Evolutionary conservation across 805 yeast genomes (phyloP).

Genomic region (Lachancea mirantina): DNA sequence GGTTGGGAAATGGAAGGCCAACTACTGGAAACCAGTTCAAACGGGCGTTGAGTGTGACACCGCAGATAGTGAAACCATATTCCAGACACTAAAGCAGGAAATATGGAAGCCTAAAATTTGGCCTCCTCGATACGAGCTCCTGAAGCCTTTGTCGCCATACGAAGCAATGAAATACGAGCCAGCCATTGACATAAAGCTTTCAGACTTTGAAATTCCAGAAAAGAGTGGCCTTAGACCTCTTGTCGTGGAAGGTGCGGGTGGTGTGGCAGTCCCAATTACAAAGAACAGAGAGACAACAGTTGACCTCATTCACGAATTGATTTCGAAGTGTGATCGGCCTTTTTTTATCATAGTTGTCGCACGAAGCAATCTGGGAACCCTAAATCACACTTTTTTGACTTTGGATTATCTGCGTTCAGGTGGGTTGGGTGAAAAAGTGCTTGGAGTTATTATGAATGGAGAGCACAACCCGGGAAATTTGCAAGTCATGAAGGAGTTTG

Average conservation of each 20-base stretch:
- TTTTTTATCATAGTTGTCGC: conserved; percentile 25
- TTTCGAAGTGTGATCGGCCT: conserved; percentile 9
- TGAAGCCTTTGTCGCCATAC: conserved; percentile 26
- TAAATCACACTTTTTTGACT: conserved; percentile 28
- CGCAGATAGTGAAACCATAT: conserved; percentile 23
- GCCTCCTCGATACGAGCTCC: conserved; percentile 16
- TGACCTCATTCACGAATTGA: conserved; percentile 19
- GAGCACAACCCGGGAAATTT: conserved; percentile 18
- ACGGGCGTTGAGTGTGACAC: conserved; percentile 26
- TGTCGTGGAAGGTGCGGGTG: conserved; percentile 30
- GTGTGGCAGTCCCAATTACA: conserved; percentile 27
- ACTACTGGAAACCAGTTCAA: conserved; percentile 31
- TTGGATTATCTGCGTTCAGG: conserved; percentile 18
- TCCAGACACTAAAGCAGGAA: conserved; percentile 3
- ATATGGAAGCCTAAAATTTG: conserved; percentile 11
- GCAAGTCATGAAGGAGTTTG: conserved; percentile 15
- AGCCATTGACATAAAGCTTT: conserved; percentile 11
- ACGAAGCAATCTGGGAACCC: conserved; percentile 26
- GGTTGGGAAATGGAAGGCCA: conserved; percentile 22
- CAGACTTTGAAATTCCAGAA: conserved; percentile 17
- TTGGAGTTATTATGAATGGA: conserved; percentile 26
- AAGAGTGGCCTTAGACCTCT: conserved; percentile 11
- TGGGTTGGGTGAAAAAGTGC: conserved; percentile 13
- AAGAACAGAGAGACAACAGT: conserved; percentile 18
- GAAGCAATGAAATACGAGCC: conserved; percentile 23